These are phyloP conservation scores for Piloderma croceum DNA, from an alignment of 768 basidiomycete genomes.

Conservation along the genomic window DNA sequence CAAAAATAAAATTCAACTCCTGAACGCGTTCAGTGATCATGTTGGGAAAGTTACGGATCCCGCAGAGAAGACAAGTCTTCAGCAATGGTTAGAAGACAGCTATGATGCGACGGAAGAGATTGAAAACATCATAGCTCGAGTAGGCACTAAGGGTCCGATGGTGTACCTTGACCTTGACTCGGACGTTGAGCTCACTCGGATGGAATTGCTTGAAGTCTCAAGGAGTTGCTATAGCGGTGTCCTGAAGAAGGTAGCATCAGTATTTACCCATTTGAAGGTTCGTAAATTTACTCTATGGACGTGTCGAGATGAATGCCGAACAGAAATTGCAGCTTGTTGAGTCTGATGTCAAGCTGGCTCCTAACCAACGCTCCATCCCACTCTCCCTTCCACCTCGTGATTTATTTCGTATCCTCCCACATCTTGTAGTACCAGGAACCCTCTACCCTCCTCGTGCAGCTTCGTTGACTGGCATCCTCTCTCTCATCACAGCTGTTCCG, in stretches of 20 bases:
- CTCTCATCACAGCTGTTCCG: conserved; percentile 20
- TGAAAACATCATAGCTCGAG: conserved; percentile 15
- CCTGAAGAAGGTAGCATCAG: conserved; percentile 19
- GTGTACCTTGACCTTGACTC: conserved; percentile 26
- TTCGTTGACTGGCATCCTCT: conserved; percentile 19
- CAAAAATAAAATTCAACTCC: conserved; percentile 13
- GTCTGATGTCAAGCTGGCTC: conserved; percentile 15
- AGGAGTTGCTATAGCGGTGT: conserved; percentile 21
- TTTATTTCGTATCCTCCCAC: conserved; percentile 22
- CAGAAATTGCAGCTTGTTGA: conserved; percentile 16
- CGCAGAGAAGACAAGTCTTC: conserved; percentile 14
- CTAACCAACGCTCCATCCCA: conserved; percentile 19
- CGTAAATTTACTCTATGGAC: not conserved
- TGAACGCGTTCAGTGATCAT: conserved; percentile 17
- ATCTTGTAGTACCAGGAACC: conserved; percentile 23
- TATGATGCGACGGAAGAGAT: conserved; percentile 24
- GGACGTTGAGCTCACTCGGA: conserved; percentile 21
- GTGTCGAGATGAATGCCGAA: not conserved
- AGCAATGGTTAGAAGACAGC: conserved; percentile 24
- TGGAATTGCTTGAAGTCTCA: conserved; percentile 25
- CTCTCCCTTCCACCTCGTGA: conserved; percentile 16
- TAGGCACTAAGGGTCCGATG: conserved; percentile 10
- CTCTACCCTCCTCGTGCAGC: conserved; percentile 22
- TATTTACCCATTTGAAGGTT: conserved; percentile 25
- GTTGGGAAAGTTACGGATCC: conserved; percentile 17